Evolutionary conservation across 176 grass and related monocot species (phyloP).

Genomic region (Poa pratensis): DNA sequence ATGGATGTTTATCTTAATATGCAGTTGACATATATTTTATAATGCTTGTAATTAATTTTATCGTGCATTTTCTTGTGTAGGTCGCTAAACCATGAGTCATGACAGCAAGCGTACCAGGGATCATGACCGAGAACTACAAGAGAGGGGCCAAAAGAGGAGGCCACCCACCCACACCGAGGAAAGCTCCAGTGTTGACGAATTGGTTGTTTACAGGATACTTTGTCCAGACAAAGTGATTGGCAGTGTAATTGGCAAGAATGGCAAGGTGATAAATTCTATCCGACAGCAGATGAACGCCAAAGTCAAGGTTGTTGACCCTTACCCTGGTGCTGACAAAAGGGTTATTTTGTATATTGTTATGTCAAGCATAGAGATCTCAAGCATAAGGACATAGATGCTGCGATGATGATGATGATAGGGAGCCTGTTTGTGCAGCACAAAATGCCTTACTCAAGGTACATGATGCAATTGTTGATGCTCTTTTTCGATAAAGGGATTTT

Average conservation of each 20-base stretch:
- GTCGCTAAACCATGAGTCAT: conserved; percentile 57
- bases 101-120: conserved; percentile 70
- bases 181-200: conserved; percentile 51
- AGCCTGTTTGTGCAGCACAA: conserved; percentile 77
- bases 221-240: conserved; percentile 79
- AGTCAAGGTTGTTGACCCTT: conserved; percentile 89
- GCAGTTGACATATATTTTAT: conserved; percentile 5
- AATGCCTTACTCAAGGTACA: conserved; percentile 85
- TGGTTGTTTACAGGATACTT: conserved; percentile 83
- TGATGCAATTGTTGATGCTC: conserved; percentile 72
- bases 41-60: conserved; percentile 15
- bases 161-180: conserved; percentile 50
- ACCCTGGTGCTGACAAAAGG: conserved; percentile 79
- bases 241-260: conserved; percentile 89
- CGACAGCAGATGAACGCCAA: conserved; percentile 70
- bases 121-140: conserved; percentile 46
- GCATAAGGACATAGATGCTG: conserved; percentile 52
- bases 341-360: conserved; percentile 81
- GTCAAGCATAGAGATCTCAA: conserved; percentile 62
- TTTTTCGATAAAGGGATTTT: no score
- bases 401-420: conserved; percentile 48
- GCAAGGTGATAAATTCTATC: conserved; percentile 93
- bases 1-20: conserved; percentile 18
- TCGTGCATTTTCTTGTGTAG: conserved; percentile 26
- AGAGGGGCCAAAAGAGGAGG: conserved; percentile 63